Conservation (phyloP, 306 rosid species). For the Castanopsis chinensis region DNA sequence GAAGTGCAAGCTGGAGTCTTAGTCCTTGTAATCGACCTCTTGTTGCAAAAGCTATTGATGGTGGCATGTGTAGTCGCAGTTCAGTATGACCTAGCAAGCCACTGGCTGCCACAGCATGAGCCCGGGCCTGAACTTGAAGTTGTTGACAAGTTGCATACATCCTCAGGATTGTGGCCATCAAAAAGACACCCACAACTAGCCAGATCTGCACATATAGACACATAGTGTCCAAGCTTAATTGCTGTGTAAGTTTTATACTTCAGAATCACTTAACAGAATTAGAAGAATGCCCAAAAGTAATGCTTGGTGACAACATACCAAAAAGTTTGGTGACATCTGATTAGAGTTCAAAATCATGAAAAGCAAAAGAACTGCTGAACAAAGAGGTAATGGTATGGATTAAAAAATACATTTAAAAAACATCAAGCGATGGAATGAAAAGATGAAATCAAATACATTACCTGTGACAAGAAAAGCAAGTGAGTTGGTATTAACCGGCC, state of each 20-base stretch:
- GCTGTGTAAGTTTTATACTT: neutral
- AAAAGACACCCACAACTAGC: constrained; percentile 94
- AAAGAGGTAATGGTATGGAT: constrained; percentile 10
- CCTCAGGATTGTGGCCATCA: constrained; percentile 93
- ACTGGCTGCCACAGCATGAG: constrained; percentile 78
- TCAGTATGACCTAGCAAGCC: constrained; percentile 89
- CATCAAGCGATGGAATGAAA: constrained; percentile 1
- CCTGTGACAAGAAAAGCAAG: constrained; percentile 89
- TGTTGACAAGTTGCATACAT: constrained; percentile 98
- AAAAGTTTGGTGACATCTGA: constrained; percentile 93
- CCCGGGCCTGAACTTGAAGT: constrained; percentile 95
- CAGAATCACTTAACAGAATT: neutral
- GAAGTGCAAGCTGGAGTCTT: constrained; percentile 96
- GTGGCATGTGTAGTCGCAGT: constrained; percentile 82
- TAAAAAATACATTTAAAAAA: constrained; percentile 5
- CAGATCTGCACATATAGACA: constrained; percentile 52
- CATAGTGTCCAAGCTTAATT: neutral
- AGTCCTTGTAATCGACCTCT: constrained; percentile 95
- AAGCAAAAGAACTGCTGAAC: constrained; percentile 68
- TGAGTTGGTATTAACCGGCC: constrained; percentile 29
- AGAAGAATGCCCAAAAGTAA: neutral
- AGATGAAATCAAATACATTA: constrained; percentile 15
- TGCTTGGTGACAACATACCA: constrained; percentile 42
- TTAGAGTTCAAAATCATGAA: constrained; percentile 90
- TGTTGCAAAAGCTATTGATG: constrained; percentile 79